Conservation (phyloP, 495 filamentous ascomycete species). For the Lichina pygmaea region DNA sequence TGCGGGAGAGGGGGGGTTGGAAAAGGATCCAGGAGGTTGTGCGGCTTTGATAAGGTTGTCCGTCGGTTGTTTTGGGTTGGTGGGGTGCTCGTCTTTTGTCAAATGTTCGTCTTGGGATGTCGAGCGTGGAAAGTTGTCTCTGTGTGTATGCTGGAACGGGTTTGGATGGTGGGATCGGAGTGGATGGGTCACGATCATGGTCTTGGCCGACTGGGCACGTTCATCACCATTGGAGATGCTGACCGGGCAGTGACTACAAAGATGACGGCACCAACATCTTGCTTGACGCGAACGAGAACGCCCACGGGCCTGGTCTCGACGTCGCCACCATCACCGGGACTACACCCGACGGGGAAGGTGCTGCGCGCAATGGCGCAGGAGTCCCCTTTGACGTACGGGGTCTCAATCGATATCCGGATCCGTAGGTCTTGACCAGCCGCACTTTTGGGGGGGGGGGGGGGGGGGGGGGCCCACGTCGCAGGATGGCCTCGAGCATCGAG, state of each 20-base stretch:
- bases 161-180: too few relatives aligned
- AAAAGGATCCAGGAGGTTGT: too few relatives aligned
- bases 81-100: neutral
- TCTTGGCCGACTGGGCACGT: neutral
- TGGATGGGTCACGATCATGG: too few relatives aligned
- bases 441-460: neutral
- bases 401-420: constrained; percentile 87
- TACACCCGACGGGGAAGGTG: neutral
- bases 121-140: too few relatives aligned
- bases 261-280: constrained; percentile 92
- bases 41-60: too few relatives aligned
- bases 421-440: constrained; percentile 19
- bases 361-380: constrained; percentile 5
- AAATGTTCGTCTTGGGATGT: neutral
- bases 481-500: too few relatives aligned
- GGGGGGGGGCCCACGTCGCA: neutral
- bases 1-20: neutral
- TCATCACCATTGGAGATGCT: constrained; percentile 2
- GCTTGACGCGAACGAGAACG: constrained; percentile 94
- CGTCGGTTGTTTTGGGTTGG: too few relatives aligned
- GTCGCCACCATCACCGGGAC: neutral
- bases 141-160: too few relatives aligned
- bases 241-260: constrained; percentile 69
- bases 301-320: constrained; percentile 54
- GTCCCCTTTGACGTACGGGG: constrained; percentile 39